A percentile compares a stretch with the other conserved stretches of the same genome.
These are phyloP conservation scores for Gaertneriomyces sp. DNA, from an alignment of 192 early-diverging fungal genomes.

Conservation along the genomic window DNA sequence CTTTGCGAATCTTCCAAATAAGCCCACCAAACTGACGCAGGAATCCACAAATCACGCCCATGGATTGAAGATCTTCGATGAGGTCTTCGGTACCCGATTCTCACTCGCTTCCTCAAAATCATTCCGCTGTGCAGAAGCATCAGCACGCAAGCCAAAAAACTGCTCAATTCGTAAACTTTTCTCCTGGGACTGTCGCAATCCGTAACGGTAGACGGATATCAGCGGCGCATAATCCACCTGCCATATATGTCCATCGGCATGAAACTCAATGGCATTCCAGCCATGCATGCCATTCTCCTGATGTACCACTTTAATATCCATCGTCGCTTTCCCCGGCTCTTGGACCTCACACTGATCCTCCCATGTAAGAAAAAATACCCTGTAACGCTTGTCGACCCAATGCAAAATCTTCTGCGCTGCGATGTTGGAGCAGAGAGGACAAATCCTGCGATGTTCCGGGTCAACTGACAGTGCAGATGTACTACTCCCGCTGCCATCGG, in stretches of 20 bases:
- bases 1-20: no score
- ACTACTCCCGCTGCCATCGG: conserved; percentile 2
- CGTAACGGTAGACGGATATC: conserved; percentile 13
- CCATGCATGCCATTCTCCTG: neutral
- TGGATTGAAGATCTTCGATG: no score
- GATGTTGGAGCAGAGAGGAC: conserved; percentile 4
- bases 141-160: conserved; percentile 21
- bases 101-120: no score
- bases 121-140: neutral
- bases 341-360: conserved; percentile 4
- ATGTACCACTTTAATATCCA: conserved; percentile 6
- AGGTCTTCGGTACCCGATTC: no score
- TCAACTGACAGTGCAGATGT: neutral
- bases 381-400: conserved; percentile 20
- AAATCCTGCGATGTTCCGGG: conserved; percentile 3
- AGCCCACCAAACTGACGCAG: no score
- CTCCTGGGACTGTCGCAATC: neutral
- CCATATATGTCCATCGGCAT: neutral
- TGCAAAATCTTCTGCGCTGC: conserved; percentile 10
- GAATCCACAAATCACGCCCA: no score
- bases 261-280: neutral
- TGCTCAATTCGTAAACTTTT: conserved; percentile 5
- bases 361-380: conserved; percentile 25
- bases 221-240: conserved; percentile 2
- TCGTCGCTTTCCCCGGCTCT: neutral